A percentile compares a stretch with the other conserved stretches of the same genome.
Conservation (phyloP, 2,329 filamentous ascomycete genomes). For the Plenodomus lindquistii region DNA sequence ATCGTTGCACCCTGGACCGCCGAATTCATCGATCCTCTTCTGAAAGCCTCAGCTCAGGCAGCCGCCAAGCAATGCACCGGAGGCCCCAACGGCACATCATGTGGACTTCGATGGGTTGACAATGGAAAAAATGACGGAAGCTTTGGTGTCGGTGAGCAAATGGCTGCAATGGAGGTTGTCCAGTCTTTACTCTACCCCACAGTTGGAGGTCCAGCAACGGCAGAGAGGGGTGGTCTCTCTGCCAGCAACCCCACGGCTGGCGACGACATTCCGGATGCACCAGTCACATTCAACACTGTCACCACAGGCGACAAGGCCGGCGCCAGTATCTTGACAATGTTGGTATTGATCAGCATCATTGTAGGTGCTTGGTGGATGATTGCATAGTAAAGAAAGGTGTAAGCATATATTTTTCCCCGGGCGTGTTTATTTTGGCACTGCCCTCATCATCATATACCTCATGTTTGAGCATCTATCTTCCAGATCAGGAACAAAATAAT, state of each 20-base stretch:
- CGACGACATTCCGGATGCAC: slow-evolving; percentile 30
- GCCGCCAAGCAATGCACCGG: slow-evolving; percentile 61
- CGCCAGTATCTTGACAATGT: slow-evolving; percentile 66
- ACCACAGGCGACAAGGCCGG: slow-evolving; percentile 68
- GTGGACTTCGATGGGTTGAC: slow-evolving; percentile 52
- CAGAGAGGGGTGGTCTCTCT: slow-evolving; percentile 57
- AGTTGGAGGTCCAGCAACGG: slow-evolving; percentile 47
- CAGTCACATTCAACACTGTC: slow-evolving; percentile 44
- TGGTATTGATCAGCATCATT: slow-evolving; percentile 60
- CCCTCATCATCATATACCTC: background rate
- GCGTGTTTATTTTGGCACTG: background rate
- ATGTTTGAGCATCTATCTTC: background rate
- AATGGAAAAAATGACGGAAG: slow-evolving; percentile 51
- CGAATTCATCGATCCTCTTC: slow-evolving; percentile 53
- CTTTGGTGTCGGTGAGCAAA: slow-evolving; percentile 62
- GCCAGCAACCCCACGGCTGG: slow-evolving; percentile 52
- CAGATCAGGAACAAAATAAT: background rate
- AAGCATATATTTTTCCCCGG: background rate
- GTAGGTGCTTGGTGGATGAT: slow-evolving; percentile 62
- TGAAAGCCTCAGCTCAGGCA: slow-evolving; percentile 59
- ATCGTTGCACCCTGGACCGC: slow-evolving; percentile 45
- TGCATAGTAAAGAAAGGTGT: slow-evolving; percentile 21
- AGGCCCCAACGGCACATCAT: slow-evolving; percentile 51
- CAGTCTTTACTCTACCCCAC: slow-evolving; percentile 48
- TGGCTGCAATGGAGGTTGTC: slow-evolving; percentile 61